Evolutionary conservation across 2,329 filamentous ascomycete species (phyloP).

Genomic region (Trichoderma sp.): DNA sequence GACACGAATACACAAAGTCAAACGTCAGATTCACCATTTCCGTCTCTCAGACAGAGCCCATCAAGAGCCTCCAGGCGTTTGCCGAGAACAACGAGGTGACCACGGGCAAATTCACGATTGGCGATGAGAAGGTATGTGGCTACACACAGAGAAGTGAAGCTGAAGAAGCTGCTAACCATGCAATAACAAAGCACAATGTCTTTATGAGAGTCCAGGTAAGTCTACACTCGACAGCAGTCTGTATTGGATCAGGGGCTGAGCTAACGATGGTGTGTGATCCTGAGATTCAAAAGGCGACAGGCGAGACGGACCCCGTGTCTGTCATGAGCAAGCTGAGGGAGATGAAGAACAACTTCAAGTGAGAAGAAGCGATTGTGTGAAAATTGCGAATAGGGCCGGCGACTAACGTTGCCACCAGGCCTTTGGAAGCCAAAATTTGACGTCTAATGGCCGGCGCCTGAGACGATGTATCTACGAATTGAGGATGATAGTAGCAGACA

Average conservation of each 20-base stretch:
- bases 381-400: not conserved
- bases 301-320: conserved; percentile 74
- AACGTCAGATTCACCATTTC: conserved; percentile 87
- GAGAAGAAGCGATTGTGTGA: conserved; percentile 37
- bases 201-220: conserved; percentile 87
- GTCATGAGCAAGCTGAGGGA: conserved; percentile 86
- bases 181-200: conserved; percentile 75
- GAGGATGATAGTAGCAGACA: not conserved
- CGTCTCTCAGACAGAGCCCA: conserved; percentile 71
- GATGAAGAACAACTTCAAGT: conserved; percentile 81
- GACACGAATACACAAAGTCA: conserved; percentile 97
- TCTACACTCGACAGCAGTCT: conserved; percentile 10
- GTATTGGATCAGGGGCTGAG: not conserved
- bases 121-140: conserved; percentile 82
- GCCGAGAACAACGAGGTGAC: conserved; percentile 81
- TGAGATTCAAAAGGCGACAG: conserved; percentile 78
- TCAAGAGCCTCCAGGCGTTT: conserved; percentile 76
- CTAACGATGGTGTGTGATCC: conserved; percentile 55
- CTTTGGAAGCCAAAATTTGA: conserved; percentile 29
- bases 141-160: not conserved
- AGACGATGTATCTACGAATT: not conserved
- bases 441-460: not conserved
- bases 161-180: not conserved
- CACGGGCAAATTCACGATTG: conserved; percentile 94
- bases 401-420: conserved; percentile 28